Base-by-base conservation (phyloP, 1,139 yeast species). In the Yamadazyma diospyri region DNA sequence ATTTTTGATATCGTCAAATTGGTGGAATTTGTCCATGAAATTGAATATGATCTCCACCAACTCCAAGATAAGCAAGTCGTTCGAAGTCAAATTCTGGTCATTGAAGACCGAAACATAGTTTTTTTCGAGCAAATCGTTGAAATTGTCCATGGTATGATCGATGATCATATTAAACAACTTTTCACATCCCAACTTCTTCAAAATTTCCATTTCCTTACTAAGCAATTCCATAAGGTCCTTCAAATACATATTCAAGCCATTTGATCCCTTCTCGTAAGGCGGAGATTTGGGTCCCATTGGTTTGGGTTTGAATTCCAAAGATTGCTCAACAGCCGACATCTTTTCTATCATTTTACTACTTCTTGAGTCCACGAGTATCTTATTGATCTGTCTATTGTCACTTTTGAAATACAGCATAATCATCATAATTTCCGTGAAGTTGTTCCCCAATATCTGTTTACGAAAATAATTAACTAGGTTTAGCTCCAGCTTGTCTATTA, bases 221-320 rank as follows among this genome's bases (percentile, higher is more conserved):
- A 81, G 53, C 29, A 71, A 66, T 6, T 69, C 67, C 23, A 67
- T 51, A 9, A 81, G 50, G 2, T 80, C 80, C 22, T 67, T 72
- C 6, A 76, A 69, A 49, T 78, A 83, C 27, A 59, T 56, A 22
- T 62, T 62, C 27, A 84, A 71, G 5, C 86, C 83, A 48, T 74
- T 78, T 29, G 74, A 64, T 2, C 84, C 84, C 47, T 69, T 74
- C 45, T 81, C 85, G 49, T 79, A 69, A 1, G 82, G 55, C 47
- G 71, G 54, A 51, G 39, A 50, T 50, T 39, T 65, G 59, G 20
- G 81, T 64, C 32, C 48, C 45, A 38, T 20, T 3, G 22, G 9
- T 24, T 34, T 33, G 9, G 47, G 47, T 22, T 32, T 37, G 33
- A 43, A 45, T 8, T 20, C 18, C 12, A 22, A n/a, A n/a, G 33